Base-by-base conservation (phyloP, 2,329 filamentous ascomycete species). In the Endocalyx cinctus region DNA sequence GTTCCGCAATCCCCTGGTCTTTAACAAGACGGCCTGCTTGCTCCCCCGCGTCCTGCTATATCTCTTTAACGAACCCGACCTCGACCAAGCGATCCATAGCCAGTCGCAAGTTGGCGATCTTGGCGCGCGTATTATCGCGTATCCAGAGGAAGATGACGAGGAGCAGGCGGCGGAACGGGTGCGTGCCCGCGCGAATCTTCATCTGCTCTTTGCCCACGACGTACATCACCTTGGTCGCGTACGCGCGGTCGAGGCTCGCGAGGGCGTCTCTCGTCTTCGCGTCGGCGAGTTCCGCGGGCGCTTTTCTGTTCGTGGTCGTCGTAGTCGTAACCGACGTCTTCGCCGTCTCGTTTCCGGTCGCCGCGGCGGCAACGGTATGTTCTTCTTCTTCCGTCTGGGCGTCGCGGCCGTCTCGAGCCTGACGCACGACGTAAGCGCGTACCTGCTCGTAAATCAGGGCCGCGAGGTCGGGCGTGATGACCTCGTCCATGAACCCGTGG, bases 401-500 rank as follows among this genome's bases (percentile, higher is more conserved):
- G 2, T 29, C 31, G 5, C 38, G 7, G 27, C 29, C 35, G 5
- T 25, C 5, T 30, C 48, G 42, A 26, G 57, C 46, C 28, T 56
- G 50, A 26, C 60, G 54, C 1, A 67, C 59, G 18, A 80, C 57
- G 37, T 66, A 74, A 6, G 62, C 51, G 19, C 69, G 65, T 15
- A 84, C 62, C 38, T 84, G 70, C 34, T 80, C 69, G 33, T 72
- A 72, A 18, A 86, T 69, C 2, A 82, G 52, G 1, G 66, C 60
- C 1, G 69, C 79, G 6, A 87, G 66, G 37, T 84, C 74, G 0
- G 74, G 74, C 0, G 74, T 80, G 28, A 87, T 69, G 17, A 86
- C 72, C 41, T 82, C 73, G 46, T 88, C 84, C 57, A 75, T 82
- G 55, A 83, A 88, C 2, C 84, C 84, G 48, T 87, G 79, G 10